Percentiles rank a stretch among this genome's conserved stretches.
Evolutionary conservation across 495 filamentous ascomycete species (phyloP).

Genomic region (Talaromyces trachyspermus): DNA sequence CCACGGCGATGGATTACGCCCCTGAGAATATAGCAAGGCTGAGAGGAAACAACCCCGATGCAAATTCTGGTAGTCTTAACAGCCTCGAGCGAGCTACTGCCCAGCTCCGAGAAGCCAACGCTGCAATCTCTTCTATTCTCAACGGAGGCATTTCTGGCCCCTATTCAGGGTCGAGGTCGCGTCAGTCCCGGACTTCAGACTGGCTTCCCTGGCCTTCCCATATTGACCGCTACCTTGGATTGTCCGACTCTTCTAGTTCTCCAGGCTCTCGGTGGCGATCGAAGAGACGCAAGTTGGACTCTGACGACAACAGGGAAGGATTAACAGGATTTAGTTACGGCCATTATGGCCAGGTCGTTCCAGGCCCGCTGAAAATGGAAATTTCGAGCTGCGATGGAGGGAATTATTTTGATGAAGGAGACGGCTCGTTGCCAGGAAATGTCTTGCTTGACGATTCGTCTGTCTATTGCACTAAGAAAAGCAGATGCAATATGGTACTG

Average conservation of each 20-base stretch:
- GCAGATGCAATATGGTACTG: constrained; percentile 76
- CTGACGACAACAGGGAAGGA: constrained; percentile 45
- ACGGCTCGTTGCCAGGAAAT: constrained; percentile 65
- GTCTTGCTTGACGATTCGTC: constrained; percentile 71
- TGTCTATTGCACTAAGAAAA: constrained; percentile 83
- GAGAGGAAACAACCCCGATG: too few relatives aligned
- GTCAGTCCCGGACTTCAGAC: neutral
- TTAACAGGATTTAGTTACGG: constrained; percentile 66
- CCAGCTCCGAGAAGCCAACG: neutral
- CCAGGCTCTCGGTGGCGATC: constrained; percentile 35
- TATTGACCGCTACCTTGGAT: neutral
- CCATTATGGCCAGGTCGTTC: constrained; percentile 73
- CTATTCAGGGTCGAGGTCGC: neutral
- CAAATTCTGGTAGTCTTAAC: too few relatives aligned
- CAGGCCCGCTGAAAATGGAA: constrained; percentile 74
- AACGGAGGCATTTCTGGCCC: neutral
- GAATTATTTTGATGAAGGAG: constrained; percentile 51
- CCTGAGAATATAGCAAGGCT: too few relatives aligned
- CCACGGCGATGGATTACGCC: too few relatives aligned
- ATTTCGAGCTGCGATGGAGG: constrained; percentile 87
- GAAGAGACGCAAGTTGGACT: constrained; percentile 72
- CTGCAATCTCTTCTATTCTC: neutral
- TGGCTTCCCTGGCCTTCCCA: neutral
- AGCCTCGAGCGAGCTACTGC: too few relatives aligned
- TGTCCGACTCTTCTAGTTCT: neutral